These are phyloP conservation scores for Fusarium neocosmosporiellum DNA, from an alignment of 2,329 filamentous ascomycete genomes.

Conservation along the genomic window DNA sequence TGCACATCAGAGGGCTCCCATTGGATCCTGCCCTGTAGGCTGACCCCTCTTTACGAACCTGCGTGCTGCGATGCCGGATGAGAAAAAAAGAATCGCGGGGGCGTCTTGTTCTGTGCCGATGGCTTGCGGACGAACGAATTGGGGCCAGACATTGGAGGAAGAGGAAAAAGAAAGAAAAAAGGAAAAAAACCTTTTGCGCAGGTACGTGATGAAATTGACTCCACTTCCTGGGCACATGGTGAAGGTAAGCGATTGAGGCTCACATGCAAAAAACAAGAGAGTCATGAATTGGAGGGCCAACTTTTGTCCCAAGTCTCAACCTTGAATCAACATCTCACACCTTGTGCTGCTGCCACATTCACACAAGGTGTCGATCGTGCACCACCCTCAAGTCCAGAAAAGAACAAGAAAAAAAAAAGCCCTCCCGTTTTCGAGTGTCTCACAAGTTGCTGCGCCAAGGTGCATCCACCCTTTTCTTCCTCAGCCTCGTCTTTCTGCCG, in stretches of 20 bases:
- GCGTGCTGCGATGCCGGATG: neutral
- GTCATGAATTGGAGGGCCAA: neutral
- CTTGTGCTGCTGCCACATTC: conserved; percentile 4
- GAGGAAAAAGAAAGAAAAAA: neutral
- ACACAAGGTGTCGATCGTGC: conserved; percentile 6
- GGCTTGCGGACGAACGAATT: neutral
- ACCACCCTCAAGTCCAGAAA: neutral
- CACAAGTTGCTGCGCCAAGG: neutral
- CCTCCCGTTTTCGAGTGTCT: conserved; percentile 1
- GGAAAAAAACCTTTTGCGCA: neutral
- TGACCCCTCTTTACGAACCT: neutral
- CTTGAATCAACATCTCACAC: neutral
- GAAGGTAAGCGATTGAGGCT: conserved; percentile 5
- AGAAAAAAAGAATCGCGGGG: neutral
- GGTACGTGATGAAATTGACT: conserved; percentile 3
- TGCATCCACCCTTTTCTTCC: conserved; percentile 3
- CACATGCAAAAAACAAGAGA: conserved; percentile 24
- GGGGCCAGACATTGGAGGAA: neutral
- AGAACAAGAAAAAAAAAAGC: neutral
- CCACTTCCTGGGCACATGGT: neutral
- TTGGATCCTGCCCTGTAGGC: neutral
- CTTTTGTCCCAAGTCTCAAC: conserved; percentile 4
- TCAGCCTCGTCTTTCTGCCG: neutral
- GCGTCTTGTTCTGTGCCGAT: neutral
- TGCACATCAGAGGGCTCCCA: conserved; percentile 4